A percentile compares a stretch with the other conserved stretches of the same genome.
Evolutionary conservation across 495 filamentous ascomycete genomes (phyloP).

Genomic region (Xylaria venustula): DNA sequence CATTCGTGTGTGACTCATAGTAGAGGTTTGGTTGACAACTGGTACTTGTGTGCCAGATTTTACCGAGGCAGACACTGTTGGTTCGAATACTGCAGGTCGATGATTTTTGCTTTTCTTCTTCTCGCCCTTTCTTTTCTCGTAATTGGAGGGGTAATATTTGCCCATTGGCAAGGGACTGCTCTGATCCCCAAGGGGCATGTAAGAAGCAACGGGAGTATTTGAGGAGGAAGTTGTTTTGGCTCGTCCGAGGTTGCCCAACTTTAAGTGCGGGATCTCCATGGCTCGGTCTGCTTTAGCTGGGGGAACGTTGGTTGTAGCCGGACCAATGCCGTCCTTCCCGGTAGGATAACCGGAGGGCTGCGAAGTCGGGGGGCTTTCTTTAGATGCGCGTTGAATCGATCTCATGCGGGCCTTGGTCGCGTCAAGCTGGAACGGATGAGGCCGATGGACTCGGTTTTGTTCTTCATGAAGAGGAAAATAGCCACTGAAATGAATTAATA

Average conservation of each 20-base stretch:
- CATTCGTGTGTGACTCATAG: constrained; percentile 27
- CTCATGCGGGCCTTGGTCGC: constrained; percentile 33
- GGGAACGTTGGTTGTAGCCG: constrained; percentile 14
- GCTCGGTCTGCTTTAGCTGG: constrained; percentile 17
- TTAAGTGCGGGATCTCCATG: constrained; percentile 15
- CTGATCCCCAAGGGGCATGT: constrained; percentile 38
- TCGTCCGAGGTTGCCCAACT: not conserved
- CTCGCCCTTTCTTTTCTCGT: constrained; percentile 37
- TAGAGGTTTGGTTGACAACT: constrained; percentile 17
- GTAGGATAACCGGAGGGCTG: not conserved
- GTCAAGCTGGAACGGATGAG: constrained; percentile 43
- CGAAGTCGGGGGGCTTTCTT: constrained; percentile 18
- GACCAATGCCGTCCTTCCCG: constrained; percentile 1
- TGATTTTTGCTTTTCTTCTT: constrained; percentile 18
- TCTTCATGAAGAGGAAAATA: constrained; percentile 55
- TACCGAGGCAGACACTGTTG: constrained; percentile 11
- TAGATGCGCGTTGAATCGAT: constrained; percentile 30
- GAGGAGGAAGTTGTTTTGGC: constrained; percentile 16
- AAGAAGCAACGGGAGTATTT: constrained; percentile 41
- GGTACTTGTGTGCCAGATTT: constrained; percentile 35
- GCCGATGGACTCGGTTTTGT: constrained; percentile 31
- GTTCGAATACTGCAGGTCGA: constrained; percentile 18
- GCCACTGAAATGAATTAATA: constrained; percentile 36
- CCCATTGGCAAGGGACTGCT: constrained; percentile 43
- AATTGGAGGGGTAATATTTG: constrained; percentile 58